Evolutionary conservation across 116 monocot species (phyloP), one percentile per base, ranked within the genome.

Genomic region (Posidonia oceanica): DNA sequence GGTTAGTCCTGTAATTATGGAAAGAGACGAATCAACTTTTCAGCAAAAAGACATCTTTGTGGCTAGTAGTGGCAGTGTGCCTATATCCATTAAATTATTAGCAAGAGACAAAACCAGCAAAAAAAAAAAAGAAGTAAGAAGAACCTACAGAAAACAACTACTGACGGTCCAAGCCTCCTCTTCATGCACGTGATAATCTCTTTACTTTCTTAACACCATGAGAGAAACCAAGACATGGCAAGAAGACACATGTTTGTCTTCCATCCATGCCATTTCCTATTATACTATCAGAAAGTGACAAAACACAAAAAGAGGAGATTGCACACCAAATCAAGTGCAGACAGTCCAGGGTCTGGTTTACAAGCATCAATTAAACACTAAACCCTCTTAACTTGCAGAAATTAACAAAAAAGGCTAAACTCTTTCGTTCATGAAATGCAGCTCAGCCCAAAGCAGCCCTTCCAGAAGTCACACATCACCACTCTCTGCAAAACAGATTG

Each of bases 401-500:
- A 29, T 29, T 29, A 29, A 29, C 29, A 29, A 29, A 29, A 29
- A 29, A 29, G 1, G 29, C 29, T 29, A 29, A 29, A 29, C 39
- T 40, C 39, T 70, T 2, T 57, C 36, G 38, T 14, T 75, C 71
- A 83, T 16, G 73, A 20, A 55, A 76, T 69, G 80, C 83, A 80
- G 72, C 60, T 83, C 15, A 80, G 40, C 3, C 80, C 77, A 65
- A 79, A 20, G 67, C 76, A 74, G 44, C 83, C 74, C 61, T 59
- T 61, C 83, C 42, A 70, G 63, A 83, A 66, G 20, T 73, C 71
- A 53, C 76, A 60, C 54, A 70, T 10, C 76, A 76, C 15, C 58
- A 51, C 76, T 74, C 80, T 77, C 74, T 74, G 51, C 36, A 52
- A 17, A 52, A 40, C n/a, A 67, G 29, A 15, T 29, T 29, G 29